Conservation (phyloP, 1,139 yeast genomes). For the Geotrichum macrosporum region DNA sequence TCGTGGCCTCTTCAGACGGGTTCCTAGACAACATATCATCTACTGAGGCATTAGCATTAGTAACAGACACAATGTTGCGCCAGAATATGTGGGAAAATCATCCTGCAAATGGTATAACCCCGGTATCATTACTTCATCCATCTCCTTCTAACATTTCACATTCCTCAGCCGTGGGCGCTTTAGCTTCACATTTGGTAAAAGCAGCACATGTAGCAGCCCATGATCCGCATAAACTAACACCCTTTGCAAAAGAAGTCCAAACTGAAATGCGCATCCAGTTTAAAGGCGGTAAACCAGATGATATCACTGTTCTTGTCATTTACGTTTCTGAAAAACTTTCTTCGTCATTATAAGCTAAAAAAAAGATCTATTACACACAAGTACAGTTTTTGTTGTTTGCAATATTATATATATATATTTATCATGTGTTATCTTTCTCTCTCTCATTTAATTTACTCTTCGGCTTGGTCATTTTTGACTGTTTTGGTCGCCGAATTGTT, state of each 20-base stretch:
- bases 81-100: slow-evolving; percentile 21
- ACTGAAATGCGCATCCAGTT: slow-evolving; percentile 52
- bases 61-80: slow-evolving; percentile 33
- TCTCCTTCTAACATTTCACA: too few relatives aligned
- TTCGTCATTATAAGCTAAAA: background rate
- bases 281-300: slow-evolving; percentile 93
- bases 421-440: background rate
- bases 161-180: slow-evolving; percentile 36
- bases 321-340: slow-evolving; percentile 30
- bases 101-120: slow-evolving; percentile 19
- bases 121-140: slow-evolving; percentile 18
- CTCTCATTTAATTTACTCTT: background rate
- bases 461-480: too few relatives aligned
- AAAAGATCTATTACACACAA: too few relatives aligned
- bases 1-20: slow-evolving; percentile 90
- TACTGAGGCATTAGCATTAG: slow-evolving; percentile 59
- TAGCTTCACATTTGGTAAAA: slow-evolving; percentile 58
- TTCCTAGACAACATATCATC: slow-evolving; percentile 79
- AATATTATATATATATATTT: too few relatives aligned
- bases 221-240: slow-evolving; percentile 73
- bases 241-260: slow-evolving; percentile 78
- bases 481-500: too few relatives aligned
- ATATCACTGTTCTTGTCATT: slow-evolving; percentile 75
- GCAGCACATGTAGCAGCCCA: slow-evolving; percentile 67
- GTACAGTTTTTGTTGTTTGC: too few relatives aligned